phyloP scores from a whole-genome alignment of 225 moss, liverwort and hornwort species.

The Ulota crispa region DNA sequence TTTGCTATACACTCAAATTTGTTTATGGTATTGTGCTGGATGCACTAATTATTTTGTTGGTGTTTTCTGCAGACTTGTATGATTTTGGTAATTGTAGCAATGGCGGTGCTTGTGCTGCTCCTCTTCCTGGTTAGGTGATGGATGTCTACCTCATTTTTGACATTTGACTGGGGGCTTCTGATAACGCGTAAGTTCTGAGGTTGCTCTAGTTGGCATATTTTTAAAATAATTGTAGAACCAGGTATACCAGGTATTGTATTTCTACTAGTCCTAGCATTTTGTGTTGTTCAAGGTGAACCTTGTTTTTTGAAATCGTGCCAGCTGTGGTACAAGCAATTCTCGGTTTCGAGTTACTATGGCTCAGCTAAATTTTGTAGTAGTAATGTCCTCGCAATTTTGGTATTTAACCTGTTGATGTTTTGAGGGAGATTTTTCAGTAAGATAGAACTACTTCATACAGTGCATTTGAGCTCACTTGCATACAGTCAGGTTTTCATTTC shows the following conservation, averaged over 20 bases:
- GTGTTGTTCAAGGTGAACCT: constrained; percentile 24
- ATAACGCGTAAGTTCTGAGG: background rate
- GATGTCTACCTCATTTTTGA: background rate
- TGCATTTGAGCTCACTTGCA: too few relatives aligned
- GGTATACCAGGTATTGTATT: constrained; percentile 48
- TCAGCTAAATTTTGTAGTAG: constrained; percentile 2
- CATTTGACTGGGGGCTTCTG: constrained; percentile 6
- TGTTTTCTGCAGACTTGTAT: constrained; percentile 55
- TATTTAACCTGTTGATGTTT: background rate
- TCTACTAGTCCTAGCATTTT: constrained; percentile 31
- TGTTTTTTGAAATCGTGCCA: constrained; percentile 16
- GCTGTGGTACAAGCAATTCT: constrained; percentile 13
- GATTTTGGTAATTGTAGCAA: constrained; percentile 57
- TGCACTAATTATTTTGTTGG: background rate
- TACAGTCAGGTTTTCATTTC: too few relatives aligned
- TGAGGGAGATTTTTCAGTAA: background rate
- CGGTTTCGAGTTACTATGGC: constrained; percentile 13
- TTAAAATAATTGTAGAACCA: constrained; percentile 27
- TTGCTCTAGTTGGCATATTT: constrained; percentile 17
- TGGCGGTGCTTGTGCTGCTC: constrained; percentile 54
- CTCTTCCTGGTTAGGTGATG: constrained; percentile 48
- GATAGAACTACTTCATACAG: too few relatives aligned
- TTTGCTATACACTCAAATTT: background rate
- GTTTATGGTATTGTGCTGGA: background rate
- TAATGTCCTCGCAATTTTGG: background rate